Base-by-base conservation (phyloP, 345 rosid genomes). In the Eutrema japonicum region DNA sequence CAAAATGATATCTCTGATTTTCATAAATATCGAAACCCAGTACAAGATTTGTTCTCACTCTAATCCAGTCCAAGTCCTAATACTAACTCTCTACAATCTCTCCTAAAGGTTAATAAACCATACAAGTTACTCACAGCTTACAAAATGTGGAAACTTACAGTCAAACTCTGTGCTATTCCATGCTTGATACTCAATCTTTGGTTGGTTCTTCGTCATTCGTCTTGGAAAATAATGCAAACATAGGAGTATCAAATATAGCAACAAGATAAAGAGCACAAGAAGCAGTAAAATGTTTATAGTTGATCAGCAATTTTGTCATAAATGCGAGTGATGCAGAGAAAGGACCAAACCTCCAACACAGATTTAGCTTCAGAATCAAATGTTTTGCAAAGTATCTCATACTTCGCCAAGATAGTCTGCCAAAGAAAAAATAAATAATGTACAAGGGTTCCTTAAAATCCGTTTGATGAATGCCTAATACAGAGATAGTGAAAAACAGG, bases 331-430 rank as follows among this genome's bases (percentile, higher is more conserved):
- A 53, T 61, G 65, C 64, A 61, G 51, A 0, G 7, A 53, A 46
- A 47, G 54, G 38, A 38, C 22, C 58, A 55, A 53, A 88, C 96
- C 94, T 91, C 91, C 80, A 91, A 73, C 11, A 51, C 71, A 56
- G 82, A 77, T 80, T 87, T 85, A 65, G 90, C 90, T 78, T 90
- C 89, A 11, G 70, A 66, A 77, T 85, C 88, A 81, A 92, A 85
- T 42, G 86, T 84, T 83, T 86, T 92, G 92, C 97, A 95, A 51
- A 92, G 96, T 84, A 95, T 92, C 77, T 90, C 96, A 72, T 92
- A 92, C 60, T 77, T 89, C 35, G 61, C 84, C 36, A 78, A 83
- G 48, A 66, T 80, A 53, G 64, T 60, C 96, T 93, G 85, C 58
- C 57, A 43, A 72, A 74, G 8, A 32, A 4, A 32, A 4, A 4